phyloP scores from a whole-genome alignment of 164 flowering plant genomes.

The Dillenia suffruticosa region DNA sequence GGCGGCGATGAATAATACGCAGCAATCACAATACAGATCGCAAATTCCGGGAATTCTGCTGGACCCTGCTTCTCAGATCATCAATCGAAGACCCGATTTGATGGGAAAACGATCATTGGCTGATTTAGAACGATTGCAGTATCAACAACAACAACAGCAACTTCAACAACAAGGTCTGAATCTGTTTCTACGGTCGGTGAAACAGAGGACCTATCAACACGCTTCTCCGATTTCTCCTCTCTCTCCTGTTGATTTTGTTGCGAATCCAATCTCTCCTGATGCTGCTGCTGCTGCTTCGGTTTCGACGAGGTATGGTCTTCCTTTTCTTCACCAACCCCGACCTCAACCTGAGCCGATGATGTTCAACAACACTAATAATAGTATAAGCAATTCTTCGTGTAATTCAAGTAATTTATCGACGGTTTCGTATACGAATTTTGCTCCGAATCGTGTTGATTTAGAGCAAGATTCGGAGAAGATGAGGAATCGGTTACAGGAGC shows the following conservation, averaged over 20 bases:
- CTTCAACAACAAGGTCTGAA: slow-evolving; percentile 5
- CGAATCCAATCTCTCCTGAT: slow-evolving; percentile 18
- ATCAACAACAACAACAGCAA: slow-evolving; percentile 17
- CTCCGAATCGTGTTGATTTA: slow-evolving; percentile 3
- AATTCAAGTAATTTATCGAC: slow-evolving; percentile 2
- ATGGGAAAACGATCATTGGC: slow-evolving; percentile 53
- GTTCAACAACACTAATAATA: neutral
- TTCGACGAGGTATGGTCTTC: slow-evolving; percentile 15
- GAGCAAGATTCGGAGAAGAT: slow-evolving; percentile 47
- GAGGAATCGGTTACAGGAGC: slow-evolving; percentile 55
- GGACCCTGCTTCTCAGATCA: slow-evolving; percentile 33
- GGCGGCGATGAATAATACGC: slow-evolving; percentile 16
- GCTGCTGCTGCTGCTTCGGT: slow-evolving; percentile 12
- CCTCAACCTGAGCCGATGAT: slow-evolving; percentile 13
- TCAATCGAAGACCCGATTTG: slow-evolving; percentile 18
- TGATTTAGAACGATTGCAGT: slow-evolving; percentile 35
- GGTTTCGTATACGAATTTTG: slow-evolving; percentile 15
- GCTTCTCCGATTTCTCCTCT: slow-evolving; percentile 52
- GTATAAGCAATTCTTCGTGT: slow-evolving; percentile 1
- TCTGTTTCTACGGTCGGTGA: slow-evolving; percentile 56
- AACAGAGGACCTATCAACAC: slow-evolving; percentile 39
- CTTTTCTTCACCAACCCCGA: slow-evolving; percentile 32
- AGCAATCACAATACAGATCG: slow-evolving; percentile 20
- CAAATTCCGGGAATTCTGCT: slow-evolving; percentile 25
- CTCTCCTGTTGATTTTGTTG: slow-evolving; percentile 39